Base-by-base conservation (phyloP, 345 rosid species). In the Rhodamnia argentea region DNA sequence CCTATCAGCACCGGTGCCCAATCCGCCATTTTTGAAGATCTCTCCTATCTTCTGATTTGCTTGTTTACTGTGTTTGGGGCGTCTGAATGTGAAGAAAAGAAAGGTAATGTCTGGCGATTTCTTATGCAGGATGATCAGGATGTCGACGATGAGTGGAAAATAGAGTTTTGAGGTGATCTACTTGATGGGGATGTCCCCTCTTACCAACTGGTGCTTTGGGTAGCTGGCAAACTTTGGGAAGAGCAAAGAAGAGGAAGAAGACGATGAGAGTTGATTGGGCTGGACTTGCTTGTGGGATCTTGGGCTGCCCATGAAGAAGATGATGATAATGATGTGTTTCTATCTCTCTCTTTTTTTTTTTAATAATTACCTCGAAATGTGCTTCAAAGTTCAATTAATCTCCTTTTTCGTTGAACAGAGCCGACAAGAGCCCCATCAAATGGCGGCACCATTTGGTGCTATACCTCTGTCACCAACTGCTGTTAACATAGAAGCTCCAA, bases 1-100 rank as follows among this genome's bases (percentile, higher is more conserved):
- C 99, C 99, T 57, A 97, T 89, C 37, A 97, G 10, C 32, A 96
- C 95, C 5, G 99, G 99, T 52, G 96, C 99, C 99, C 99, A 96
- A 89, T 97, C 99, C 27, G 96, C 95, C 98, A 96, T 97, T 86
- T 44, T 70, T 70, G 44, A 70, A 70, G 44, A 70, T 70, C 78
- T 47, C 37, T 23, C 14, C 0, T 18, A 26, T 27, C 42, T 16
- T 37, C 42, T 62, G 55, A 22, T 29, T 62, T 54, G 76, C 54
- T 29, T 0, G 78, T 2, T 70, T 40, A 70, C 78, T 32, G 78
- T 32, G 78, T 32, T 32, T 32, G 78, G 76, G 13, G 24, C 44
- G 78, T 32, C 11, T 16, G 78, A 70, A 32, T 20, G 47, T 9
- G 47, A 24, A 70, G 78, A 37, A 29, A 70, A 32, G 78, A 37